phyloP scores from a whole-genome alignment of 495 filamentous ascomycete genomes.

The Penicillium riverlandense region DNA sequence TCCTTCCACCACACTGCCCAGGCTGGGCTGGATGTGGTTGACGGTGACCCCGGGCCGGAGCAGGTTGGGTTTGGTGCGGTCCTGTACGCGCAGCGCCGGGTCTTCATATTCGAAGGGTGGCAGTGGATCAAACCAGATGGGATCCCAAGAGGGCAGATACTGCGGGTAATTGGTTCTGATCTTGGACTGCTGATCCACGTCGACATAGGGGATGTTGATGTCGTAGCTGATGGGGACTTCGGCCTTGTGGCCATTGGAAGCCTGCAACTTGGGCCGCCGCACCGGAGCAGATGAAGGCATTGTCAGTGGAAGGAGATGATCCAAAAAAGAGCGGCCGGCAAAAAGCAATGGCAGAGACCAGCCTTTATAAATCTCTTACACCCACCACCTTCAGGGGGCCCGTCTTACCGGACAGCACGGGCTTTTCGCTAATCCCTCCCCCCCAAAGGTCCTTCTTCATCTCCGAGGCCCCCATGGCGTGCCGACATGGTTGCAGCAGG shows the following conservation, averaged over 20 bases:
- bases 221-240: slow-evolving; percentile 46
- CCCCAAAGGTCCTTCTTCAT: neutral
- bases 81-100: slow-evolving; percentile 47
- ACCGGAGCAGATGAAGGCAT: slow-evolving; percentile 36
- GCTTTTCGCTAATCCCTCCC: neutral
- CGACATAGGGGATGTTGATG: slow-evolving; percentile 50
- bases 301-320: neutral
- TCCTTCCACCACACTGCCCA: slow-evolving; percentile 67
- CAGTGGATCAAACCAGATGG: slow-evolving; percentile 51
- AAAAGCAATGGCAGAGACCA: neutral
- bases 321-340: neutral
- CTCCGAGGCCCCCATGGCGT: neutral
- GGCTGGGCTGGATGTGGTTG: slow-evolving; percentile 58
- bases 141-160: slow-evolving; percentile 60
- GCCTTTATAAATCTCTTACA: too few relatives aligned
- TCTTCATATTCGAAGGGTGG: slow-evolving; percentile 53
- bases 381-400: too few relatives aligned
- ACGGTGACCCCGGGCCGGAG: slow-evolving; percentile 41
- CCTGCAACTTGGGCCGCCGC: slow-evolving; percentile 24
- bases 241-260: slow-evolving; percentile 22
- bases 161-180: slow-evolving; percentile 46
- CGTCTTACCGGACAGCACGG: neutral
- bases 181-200: slow-evolving; percentile 30
- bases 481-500: too few relatives aligned
- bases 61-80: slow-evolving; percentile 52